Base-by-base conservation (phyloP, 169 alveolate genomes). In the Sarcocystis neurona region DNA sequence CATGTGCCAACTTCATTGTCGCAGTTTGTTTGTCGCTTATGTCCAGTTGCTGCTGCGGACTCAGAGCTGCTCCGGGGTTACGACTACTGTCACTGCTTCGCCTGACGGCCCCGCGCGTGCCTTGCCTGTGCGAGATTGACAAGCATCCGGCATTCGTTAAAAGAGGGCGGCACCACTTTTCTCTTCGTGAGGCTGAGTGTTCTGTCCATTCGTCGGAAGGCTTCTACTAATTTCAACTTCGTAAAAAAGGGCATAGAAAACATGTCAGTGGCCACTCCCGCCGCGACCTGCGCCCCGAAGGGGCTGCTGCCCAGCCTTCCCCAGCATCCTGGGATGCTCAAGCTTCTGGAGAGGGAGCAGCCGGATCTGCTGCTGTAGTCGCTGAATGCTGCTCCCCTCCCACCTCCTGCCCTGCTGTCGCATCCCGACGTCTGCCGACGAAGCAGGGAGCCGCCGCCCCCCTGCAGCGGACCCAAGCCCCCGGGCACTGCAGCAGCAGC, bases 101-200 rank as follows among this genome's bases (percentile, higher is more conserved):
- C n/a, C n/a, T 18, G 8, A 18, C 18, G 8, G 70, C 4, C 70
- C 39, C n/a, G 18, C 23, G 43, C 15, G 27, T 68, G 15, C 1
- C 79, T 20, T 72, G 88, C 94, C 80, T 88, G 92, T 12, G 94
- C 94, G 30, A 92, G 84, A 72, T 92, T 92, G n/a, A 92, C 86
- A 63, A 89, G 53, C 58, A 66, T 89, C 8, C 94, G 85, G 85
- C 87, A 89, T 80, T 92, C 94, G 84, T 92, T 79, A 53, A 88
- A 84, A 34, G 92, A 79, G 30, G 94, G 94, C 10, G 92, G 91
- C 39, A 87, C 92, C 58, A 85, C 80, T 37, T 78, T 50, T 63
- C 94, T 48, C 78, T 82, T 82, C 43, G 94, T 88, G 48, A 92
- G 72, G 34, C 92, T 41, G 37, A 75, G 63, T 39, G 56, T 84